Conservation (phyloP, 2,329 filamentous ascomycete species). For the Esteya vermicola region DNA sequence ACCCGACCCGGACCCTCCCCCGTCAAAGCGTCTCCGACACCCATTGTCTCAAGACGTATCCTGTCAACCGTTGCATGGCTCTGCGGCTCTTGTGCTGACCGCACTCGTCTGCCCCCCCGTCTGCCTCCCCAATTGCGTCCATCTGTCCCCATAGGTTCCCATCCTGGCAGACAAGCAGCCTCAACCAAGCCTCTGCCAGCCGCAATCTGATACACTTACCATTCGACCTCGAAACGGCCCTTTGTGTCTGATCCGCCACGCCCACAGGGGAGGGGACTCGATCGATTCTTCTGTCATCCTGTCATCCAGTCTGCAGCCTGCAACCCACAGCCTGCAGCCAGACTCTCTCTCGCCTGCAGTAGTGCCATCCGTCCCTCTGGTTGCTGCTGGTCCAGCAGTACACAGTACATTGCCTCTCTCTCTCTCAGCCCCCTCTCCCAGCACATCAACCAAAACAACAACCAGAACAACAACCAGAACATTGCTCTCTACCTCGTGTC, state of each 20-base stretch:
- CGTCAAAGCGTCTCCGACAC: constrained; percentile 30
- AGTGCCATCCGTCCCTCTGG: no score
- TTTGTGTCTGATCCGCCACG: constrained; percentile 24
- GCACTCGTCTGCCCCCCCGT: no score
- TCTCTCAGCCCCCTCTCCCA: no score
- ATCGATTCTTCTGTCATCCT: background rate
- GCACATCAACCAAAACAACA: no score
- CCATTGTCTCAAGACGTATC: constrained; percentile 24
- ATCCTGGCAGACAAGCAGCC: background rate
- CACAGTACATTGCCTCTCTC: no score
- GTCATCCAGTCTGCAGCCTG: background rate
- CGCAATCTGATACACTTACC: constrained; percentile 22
- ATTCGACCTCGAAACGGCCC: constrained; percentile 27
- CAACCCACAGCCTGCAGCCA: no score
- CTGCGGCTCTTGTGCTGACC: background rate
- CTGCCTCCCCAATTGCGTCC: no score
- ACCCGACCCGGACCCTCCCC: constrained; percentile 13
- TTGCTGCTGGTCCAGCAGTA: no score
- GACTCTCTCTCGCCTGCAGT: no score
- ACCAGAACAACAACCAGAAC: no score
- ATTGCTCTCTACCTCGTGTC: no score
- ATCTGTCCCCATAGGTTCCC: background rate
- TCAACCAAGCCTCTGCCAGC: constrained; percentile 10
- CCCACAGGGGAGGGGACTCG: background rate
- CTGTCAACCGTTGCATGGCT: background rate